Conservation (phyloP, 169 alveolate species). For the Toxoplasma gondii region DNA sequence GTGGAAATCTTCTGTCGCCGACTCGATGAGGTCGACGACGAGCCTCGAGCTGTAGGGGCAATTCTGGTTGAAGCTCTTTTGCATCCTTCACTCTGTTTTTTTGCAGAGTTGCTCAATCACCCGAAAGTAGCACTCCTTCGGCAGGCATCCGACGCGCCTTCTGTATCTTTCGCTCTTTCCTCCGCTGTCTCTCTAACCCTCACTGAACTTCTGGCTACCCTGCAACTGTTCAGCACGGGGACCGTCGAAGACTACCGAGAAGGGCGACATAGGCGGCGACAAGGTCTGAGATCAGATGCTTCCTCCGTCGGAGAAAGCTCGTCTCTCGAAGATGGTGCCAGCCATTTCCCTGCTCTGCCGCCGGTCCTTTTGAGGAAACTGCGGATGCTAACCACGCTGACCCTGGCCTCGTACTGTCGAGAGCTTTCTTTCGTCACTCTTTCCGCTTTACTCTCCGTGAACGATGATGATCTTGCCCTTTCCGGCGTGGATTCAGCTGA, state of each 20-base stretch:
- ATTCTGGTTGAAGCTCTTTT: neutral
- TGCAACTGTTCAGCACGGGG: conserved; percentile 18
- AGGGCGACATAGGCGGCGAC: neutral
- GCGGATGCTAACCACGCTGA: neutral
- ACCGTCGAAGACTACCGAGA: neutral
- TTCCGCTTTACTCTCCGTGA: neutral
- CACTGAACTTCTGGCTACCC: neutral
- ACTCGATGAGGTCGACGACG: neutral
- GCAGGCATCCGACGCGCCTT: neutral
- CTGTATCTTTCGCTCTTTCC: neutral
- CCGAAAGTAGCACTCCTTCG: neutral
- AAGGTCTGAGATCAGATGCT: neutral
- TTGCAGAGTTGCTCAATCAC: neutral
- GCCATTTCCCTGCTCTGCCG: neutral
- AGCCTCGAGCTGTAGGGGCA: neutral
- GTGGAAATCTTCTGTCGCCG: neutral
- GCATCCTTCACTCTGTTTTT: neutral
- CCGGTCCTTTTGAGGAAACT: neutral
- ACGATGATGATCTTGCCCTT: neutral
- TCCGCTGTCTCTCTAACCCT: neutral
- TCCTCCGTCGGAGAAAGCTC: no score
- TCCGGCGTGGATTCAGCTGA: neutral
- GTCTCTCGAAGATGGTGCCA: neutral
- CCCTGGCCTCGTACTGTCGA: neutral
- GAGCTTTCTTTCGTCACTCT: neutral